A percentile compares a stretch with the other conserved stretches of the same genome.
These are phyloP conservation scores for Dentipellis sp. DNA, from an alignment of 768 basidiomycete genomes.

Conservation along the genomic window DNA sequence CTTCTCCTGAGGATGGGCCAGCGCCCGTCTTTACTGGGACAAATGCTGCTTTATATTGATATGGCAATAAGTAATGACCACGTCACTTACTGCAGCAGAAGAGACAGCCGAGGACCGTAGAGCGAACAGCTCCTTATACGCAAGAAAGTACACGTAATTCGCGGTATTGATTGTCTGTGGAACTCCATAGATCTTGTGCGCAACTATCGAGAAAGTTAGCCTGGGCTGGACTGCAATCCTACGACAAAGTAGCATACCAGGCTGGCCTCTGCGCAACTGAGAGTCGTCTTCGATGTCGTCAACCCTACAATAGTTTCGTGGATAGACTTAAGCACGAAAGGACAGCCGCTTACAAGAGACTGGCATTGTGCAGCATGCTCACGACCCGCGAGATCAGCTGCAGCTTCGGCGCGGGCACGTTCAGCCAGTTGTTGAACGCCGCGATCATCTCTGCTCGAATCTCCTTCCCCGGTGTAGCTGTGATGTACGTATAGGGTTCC, in stretches of 20 bases:
- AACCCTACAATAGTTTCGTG: conserved; percentile 40
- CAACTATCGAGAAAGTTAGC: conserved; percentile 37
- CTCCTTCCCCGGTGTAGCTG: conserved; percentile 85
- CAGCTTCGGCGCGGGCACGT: conserved; percentile 68
- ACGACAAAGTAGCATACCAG: conserved; percentile 36
- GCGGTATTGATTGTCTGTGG: conserved; percentile 97
- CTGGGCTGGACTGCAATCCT: neutral
- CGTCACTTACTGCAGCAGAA: conserved; percentile 2
- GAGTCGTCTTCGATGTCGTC: conserved; percentile 95
- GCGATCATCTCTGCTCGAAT: conserved; percentile 80
- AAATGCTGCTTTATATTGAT: no score
- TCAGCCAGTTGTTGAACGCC: conserved; percentile 90
- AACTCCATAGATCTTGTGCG: conserved; percentile 93
- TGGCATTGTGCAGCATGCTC: conserved; percentile 91
- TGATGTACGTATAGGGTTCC: conserved; percentile 84
- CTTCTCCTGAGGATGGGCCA: neutral
- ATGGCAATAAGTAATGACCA: neutral
- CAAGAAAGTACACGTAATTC: conserved; percentile 95
- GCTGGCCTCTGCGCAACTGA: conserved; percentile 76
- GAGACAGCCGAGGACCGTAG: conserved; percentile 26
- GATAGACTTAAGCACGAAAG: neutral
- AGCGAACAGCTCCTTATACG: conserved; percentile 74
- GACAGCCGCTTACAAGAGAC: conserved; percentile 60
- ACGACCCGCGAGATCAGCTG: conserved; percentile 72
- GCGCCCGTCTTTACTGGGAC: neutral